Evolutionary conservation across 2,329 filamentous ascomycete genomes (phyloP).

Genomic region (Colletotrichum magnum): DNA sequence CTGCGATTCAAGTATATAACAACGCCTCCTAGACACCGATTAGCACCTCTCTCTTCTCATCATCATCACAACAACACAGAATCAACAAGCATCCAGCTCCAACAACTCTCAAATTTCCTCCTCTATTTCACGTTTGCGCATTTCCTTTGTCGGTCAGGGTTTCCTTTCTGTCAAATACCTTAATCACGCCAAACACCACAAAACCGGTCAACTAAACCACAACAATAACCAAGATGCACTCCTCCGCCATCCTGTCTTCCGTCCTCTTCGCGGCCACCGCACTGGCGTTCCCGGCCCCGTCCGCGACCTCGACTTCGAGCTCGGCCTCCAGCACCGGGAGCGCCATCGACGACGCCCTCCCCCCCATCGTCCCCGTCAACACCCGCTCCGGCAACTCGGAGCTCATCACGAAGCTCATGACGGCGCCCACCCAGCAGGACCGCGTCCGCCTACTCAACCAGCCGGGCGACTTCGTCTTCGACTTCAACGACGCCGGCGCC

Average conservation of each 20-base stretch:
- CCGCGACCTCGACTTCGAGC: constrained; percentile 6
- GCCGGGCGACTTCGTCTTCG: constrained; percentile 58
- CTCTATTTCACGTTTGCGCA: constrained; percentile 6
- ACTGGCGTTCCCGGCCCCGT: constrained; percentile 36
- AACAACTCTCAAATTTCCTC: not conserved
- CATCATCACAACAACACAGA: constrained; percentile 9
- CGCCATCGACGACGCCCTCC: constrained; percentile 44
- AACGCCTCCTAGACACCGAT: not conserved
- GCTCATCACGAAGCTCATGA: constrained; percentile 61
- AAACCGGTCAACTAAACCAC: not conserved
- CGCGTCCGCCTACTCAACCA: constrained; percentile 51
- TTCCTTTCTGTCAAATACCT: constrained; percentile 1
- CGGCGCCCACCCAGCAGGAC: constrained; percentile 49
- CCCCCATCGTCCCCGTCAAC: constrained; percentile 54
- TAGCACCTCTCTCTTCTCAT: not conserved
- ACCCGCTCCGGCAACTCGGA: constrained; percentile 60
- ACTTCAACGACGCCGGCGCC: constrained; percentile 52
- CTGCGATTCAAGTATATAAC: not conserved
- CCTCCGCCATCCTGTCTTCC: constrained; percentile 35
- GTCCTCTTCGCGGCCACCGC: constrained; percentile 38
- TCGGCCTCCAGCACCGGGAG: constrained; percentile 7
- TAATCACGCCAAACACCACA: not conserved
- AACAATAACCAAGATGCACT: constrained; percentile 34
- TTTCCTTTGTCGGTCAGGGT: constrained; percentile 23
- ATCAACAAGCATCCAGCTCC: not conserved